phyloP scores from a whole-genome alignment of 1,284 basidiomycete species.

The Melampsora allii-populina region DNA sequence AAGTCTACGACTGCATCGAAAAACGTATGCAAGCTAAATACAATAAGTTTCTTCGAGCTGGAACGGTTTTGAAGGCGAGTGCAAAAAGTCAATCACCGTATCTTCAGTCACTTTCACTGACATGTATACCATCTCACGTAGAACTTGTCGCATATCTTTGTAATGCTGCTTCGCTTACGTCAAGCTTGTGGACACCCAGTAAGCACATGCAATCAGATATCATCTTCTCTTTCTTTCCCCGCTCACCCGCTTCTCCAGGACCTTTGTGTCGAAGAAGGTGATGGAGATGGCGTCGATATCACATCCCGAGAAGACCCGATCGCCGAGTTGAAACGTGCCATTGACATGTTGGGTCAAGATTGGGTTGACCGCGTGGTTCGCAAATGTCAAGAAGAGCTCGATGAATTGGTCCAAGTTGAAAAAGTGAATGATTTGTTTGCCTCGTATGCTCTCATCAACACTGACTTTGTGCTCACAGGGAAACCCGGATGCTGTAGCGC shows the following conservation, averaged over 20 bases:
- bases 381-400: neutral
- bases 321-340: slow-evolving; percentile 7
- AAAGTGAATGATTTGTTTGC: neutral
- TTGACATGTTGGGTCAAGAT: neutral
- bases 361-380: slow-evolving; percentile 10
- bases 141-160: slow-evolving; percentile 20
- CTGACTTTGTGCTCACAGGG: neutral
- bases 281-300: neutral
- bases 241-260: slow-evolving; percentile 1
- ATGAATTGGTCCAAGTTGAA: slow-evolving; percentile 20
- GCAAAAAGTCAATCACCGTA: neutral
- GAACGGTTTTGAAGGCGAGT: slow-evolving; percentile 53
- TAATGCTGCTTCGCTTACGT: slow-evolving; percentile 24
- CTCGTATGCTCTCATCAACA: neutral
- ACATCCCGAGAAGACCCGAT: neutral
- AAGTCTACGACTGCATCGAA: slow-evolving; percentile 60
- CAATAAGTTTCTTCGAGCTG: slow-evolving; percentile 59
- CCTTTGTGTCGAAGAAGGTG: slow-evolving; percentile 10
- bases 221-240: neutral
- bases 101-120: neutral
- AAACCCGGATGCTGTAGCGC: neutral
- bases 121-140: neutral
- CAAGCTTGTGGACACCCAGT: slow-evolving; percentile 29
- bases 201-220: neutral
- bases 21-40: slow-evolving; percentile 60